Percentiles rank a stretch among this genome's conserved stretches.
Conservation (phyloP, 1,284 basidiomycete genomes). For the Crucibulum cyathiforme region DNA sequence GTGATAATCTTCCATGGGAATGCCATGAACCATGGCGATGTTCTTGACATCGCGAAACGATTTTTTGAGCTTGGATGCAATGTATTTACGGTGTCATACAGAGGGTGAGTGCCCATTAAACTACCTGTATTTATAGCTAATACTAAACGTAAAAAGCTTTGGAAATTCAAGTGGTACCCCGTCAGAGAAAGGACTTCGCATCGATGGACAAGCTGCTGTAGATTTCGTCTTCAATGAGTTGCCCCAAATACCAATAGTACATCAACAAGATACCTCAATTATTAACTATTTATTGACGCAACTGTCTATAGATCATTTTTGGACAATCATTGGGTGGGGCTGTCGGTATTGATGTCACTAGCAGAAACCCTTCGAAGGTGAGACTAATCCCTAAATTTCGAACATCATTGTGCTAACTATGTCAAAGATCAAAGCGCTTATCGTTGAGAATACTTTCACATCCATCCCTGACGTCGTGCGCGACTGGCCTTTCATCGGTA, state of each 20-base stretch:
- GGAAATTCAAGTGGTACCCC: slow-evolving; percentile 27
- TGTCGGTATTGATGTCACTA: slow-evolving; percentile 31
- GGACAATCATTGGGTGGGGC: slow-evolving; percentile 36
- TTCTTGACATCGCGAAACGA: slow-evolving; percentile 16
- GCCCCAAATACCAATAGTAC: slow-evolving; percentile 16
- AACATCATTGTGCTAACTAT: not conserved
- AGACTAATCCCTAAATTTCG: not conserved
- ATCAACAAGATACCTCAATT: not conserved
- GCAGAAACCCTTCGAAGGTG: slow-evolving; percentile 24
- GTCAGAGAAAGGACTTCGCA: slow-evolving; percentile 31
- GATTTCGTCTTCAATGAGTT: slow-evolving; percentile 24
- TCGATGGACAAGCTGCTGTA: slow-evolving; percentile 35
- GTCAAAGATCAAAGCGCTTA: slow-evolving; percentile 28
- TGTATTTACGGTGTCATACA: slow-evolving; percentile 1
- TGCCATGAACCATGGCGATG: slow-evolving; percentile 20
- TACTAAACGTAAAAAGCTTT: slow-evolving; percentile 19
- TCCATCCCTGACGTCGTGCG: slow-evolving; percentile 40
- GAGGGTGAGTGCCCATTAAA: no score
- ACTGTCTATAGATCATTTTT: slow-evolving; percentile 21
- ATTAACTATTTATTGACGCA: not conserved
- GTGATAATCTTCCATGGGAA: slow-evolving; percentile 34
- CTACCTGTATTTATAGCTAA: no score
- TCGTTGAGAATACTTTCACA: slow-evolving; percentile 42
- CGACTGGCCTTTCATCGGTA: slow-evolving; percentile 33
- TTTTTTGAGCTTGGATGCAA: slow-evolving; percentile 28